Conservation (phyloP, 352 stramenopile species). For the Pythium rhizo-oryzae region DNA sequence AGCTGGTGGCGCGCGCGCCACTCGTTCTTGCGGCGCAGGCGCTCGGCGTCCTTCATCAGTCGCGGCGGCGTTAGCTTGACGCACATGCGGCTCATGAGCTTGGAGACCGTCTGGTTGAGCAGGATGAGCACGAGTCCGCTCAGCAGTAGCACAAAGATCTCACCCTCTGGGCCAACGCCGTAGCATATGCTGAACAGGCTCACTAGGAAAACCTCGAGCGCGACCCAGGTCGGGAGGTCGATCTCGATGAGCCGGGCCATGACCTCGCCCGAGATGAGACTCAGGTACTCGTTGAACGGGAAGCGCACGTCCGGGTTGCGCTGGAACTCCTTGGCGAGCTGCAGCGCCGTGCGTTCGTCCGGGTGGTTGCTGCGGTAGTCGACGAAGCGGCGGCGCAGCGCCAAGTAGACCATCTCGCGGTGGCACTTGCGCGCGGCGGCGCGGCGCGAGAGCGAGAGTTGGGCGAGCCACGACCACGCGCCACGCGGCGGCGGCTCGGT, state of each 20-base stretch:
- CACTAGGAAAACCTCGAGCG: slow-evolving; percentile 51
- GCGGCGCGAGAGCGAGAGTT: too few relatives aligned
- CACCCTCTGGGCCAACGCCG: slow-evolving; percentile 45
- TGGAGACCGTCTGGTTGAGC: slow-evolving; percentile 55
- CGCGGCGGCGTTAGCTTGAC: slow-evolving; percentile 48
- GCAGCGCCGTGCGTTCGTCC: slow-evolving; percentile 22
- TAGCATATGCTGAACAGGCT: slow-evolving; percentile 49
- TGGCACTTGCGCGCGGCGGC: too few relatives aligned
- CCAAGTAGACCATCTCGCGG: too few relatives aligned
- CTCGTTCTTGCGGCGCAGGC: slow-evolving; percentile 54
- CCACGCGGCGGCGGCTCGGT: too few relatives aligned
- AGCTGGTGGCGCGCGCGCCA: slow-evolving; percentile 57
- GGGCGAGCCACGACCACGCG: too few relatives aligned
- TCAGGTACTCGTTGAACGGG: slow-evolving; percentile 82
- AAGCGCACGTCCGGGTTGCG: slow-evolving; percentile 53
- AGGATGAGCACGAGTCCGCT: slow-evolving; percentile 58
- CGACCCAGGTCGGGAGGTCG: slow-evolving; percentile 70
- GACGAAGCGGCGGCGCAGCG: too few relatives aligned
- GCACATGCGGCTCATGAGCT: slow-evolving; percentile 50
- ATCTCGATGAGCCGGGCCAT: slow-evolving; percentile 77
- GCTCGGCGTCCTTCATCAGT: slow-evolving; percentile 62
- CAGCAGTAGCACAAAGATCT: slow-evolving; percentile 52
- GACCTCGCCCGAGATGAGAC: slow-evolving; percentile 74
- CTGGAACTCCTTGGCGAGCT: slow-evolving; percentile 69
- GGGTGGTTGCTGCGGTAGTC: too few relatives aligned